Evolutionary conservation across 495 filamentous ascomycete genomes (phyloP), one percentile per base, ranked within the genome.

Genomic region (Emericellopsis terricola): DNA sequence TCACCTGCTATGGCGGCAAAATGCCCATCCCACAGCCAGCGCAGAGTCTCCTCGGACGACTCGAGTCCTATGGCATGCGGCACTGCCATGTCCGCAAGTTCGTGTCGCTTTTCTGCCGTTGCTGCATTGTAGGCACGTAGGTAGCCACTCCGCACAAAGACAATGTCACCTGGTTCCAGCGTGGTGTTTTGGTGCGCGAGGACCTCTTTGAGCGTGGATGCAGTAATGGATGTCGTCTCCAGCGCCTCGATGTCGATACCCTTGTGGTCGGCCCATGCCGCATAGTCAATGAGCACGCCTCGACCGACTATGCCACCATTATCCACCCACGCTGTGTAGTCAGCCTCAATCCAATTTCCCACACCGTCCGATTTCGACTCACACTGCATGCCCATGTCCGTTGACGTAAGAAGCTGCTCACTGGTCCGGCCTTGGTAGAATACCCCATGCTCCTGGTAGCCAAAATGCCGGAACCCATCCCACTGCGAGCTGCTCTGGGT

Each of bases 271-370:
- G 34, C 36, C 15, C 5, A 42, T 8, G 29, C 20, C 17, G 51
- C 59, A 41, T 66, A 69, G 47, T 69, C 65, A 29, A 75, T 47
- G n/a, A 75, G 57, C 19, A 75, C 56, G 4, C 68, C 67, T 4
- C 68, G 66, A 15, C 68, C 69, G 18, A 66, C 57, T 19, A 73
- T 63, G 9, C 48, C 19, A 29, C 46, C 48, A 16, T 31, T 37
- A 17, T 42, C 21, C 16, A 19, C 8, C 37, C 41, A 42, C 14
- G 38, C 38, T 38, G 36, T 7, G 14, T 14, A 19, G n/a, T n/a
- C n/a, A n/a, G n/a, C n/a, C n/a, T n/a, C n/a, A n/a, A n/a, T n/a
- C n/a, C n/a, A n/a, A n/a, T n/a, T n/a, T n/a, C n/a, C n/a, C n/a
- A n/a, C n/a, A n/a, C n/a, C n/a, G n/a, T n/a, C n/a, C n/a, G n/a